Percentiles rank a stretch among this genome's conserved stretches.
phyloP scores from a whole-genome alignment of 2,329 filamentous ascomycete species.

The Fragosphaeria purpurea region DNA sequence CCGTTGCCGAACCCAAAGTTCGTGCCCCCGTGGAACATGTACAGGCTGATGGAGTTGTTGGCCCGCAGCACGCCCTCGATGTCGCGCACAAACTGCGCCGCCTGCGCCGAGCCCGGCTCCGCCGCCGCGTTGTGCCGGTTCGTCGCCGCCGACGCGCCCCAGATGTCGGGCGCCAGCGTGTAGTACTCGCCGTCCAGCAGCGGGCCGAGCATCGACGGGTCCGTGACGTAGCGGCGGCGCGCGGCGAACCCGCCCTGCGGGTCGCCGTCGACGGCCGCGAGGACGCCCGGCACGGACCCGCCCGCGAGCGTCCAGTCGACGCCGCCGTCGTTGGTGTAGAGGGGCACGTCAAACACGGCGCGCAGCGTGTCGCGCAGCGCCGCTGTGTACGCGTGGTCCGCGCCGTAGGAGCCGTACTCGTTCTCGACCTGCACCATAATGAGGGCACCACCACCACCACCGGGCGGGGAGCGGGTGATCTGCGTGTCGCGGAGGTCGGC shows the following conservation, averaged over 20 bases:
- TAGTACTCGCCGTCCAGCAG: slow-evolving; percentile 4
- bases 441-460: slow-evolving; percentile 52
- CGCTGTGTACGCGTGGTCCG: slow-evolving; percentile 3
- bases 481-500: slow-evolving; percentile 61
- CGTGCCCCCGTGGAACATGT: slow-evolving; percentile 2
- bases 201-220: background rate
- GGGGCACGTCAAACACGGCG: background rate
- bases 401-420: slow-evolving; percentile 43
- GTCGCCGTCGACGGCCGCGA: background rate
- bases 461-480: slow-evolving; percentile 54
- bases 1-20: background rate
- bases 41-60: background rate
- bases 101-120: background rate
- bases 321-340: slow-evolving; percentile 9
- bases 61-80: background rate
- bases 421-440: slow-evolving; percentile 76
- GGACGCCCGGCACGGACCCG: background rate
- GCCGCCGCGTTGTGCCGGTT: background rate
- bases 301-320: slow-evolving; percentile 2
- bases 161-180: slow-evolving; percentile 2
- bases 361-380: slow-evolving; percentile 1
- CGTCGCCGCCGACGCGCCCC: background rate
- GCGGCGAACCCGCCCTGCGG: background rate
- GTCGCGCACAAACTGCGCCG: background rate
- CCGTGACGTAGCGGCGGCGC: background rate